phyloP scores from a whole-genome alignment of 1,139 yeast genomes.

The Scheffersomyces insectosa region DNA sequence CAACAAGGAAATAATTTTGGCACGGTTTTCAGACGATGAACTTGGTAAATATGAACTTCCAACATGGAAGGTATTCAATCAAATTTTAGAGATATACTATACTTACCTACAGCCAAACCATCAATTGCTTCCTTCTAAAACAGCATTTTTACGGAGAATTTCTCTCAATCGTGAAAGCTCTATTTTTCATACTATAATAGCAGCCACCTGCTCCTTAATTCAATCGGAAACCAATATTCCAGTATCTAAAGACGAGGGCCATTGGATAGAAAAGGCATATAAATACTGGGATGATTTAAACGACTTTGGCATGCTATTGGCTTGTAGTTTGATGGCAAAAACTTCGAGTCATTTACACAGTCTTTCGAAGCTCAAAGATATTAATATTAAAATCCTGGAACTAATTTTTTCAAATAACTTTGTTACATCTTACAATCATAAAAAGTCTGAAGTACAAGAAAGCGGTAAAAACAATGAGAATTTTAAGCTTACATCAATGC shows the following conservation, averaged over 20 bases:
- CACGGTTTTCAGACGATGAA: constrained; percentile 5
- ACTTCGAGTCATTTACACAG: constrained; percentile 14
- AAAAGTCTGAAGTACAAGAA: constrained; percentile 1
- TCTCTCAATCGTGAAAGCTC: constrained; percentile 38
- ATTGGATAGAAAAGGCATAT: constrained; percentile 40
- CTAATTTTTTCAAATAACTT: constrained; percentile 27
- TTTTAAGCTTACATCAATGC: constrained; percentile 19
- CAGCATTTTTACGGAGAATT: constrained; percentile 32
- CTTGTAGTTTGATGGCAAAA: constrained; percentile 20
- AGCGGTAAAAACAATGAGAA: background rate
- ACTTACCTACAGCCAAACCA: constrained; percentile 47
- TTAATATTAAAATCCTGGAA: constrained; percentile 19
- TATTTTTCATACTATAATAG: constrained; percentile 48
- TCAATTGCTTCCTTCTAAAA: constrained; percentile 45
- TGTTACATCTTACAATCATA: constrained; percentile 17
- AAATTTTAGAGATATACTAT: constrained; percentile 49
- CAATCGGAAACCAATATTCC: constrained; percentile 6
- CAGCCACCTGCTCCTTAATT: constrained; percentile 35
- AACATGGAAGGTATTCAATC: constrained; percentile 32
- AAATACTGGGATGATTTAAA: constrained; percentile 38
- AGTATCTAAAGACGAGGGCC: constrained; percentile 27
- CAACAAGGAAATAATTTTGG: too few species aligned
- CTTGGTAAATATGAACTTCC: constrained; percentile 41
- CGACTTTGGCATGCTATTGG: constrained; percentile 24
- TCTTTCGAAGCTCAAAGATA: constrained; percentile 7